phyloP scores from a whole-genome alignment of 768 basidiomycete species.

The Rhodocollybia butyracea region DNA sequence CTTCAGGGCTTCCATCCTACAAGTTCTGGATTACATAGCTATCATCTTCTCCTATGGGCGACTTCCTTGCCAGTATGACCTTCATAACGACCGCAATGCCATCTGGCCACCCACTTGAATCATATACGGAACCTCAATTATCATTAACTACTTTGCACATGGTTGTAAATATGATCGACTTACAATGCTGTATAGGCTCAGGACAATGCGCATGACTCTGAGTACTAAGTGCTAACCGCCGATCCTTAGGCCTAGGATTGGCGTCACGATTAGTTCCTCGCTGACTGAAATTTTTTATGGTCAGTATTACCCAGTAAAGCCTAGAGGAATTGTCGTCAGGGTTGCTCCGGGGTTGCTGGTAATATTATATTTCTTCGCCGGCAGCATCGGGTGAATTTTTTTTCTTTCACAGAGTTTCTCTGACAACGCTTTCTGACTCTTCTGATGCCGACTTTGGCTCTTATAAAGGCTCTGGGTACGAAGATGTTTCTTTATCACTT shows the following conservation, averaged over 20 bases:
- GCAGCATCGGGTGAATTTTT: too few relatives aligned
- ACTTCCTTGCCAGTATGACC: conserved; percentile 42
- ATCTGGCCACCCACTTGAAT: conserved; percentile 37
- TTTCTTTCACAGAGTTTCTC: not conserved
- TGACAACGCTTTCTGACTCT: not conserved
- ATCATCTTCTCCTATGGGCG: conserved; percentile 30
- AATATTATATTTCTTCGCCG: too few relatives aligned
- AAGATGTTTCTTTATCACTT: not conserved
- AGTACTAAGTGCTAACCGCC: too few relatives aligned
- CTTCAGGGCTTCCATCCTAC: conserved; percentile 32
- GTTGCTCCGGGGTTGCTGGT: too few relatives aligned
- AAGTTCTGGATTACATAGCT: conserved; percentile 35
- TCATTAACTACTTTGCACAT: not conserved
- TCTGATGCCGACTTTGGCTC: not conserved
- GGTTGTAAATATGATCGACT: too few relatives aligned
- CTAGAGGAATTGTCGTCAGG: too few relatives aligned
- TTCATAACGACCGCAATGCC: conserved; percentile 24
- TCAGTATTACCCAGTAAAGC: too few relatives aligned
- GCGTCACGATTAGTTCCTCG: too few relatives aligned
- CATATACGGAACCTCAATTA: conserved; percentile 16
- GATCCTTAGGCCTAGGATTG: too few relatives aligned
- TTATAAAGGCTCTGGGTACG: not conserved
- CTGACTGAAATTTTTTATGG: too few relatives aligned
- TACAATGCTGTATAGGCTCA: too few relatives aligned
- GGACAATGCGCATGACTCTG: too few relatives aligned